Evolutionary conservation across 495 filamentous ascomycete species (phyloP), one percentile per base, ranked within the genome.

Genomic region (Cladorrhinum samala): DNA sequence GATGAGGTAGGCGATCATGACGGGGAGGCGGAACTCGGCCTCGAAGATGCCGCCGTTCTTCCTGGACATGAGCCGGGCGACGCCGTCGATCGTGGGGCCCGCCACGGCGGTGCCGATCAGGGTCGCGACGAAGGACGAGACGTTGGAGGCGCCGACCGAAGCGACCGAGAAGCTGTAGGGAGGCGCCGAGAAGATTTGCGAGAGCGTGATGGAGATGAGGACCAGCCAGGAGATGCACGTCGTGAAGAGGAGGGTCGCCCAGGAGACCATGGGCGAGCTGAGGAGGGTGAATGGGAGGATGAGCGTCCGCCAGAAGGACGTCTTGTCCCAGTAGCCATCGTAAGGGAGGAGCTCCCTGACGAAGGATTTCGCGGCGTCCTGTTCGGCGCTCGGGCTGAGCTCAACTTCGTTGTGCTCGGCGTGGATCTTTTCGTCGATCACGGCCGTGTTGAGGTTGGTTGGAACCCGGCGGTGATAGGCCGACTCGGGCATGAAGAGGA

Each of bases 221-320:
- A 77, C 71, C 9, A 75, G 67, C 72, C 72, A 75, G n/a, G 71
- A 71, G 27, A 73, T 72, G 55, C 71, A 73, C 0, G 65, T 74
- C 9, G 72, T 72, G 62, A 72, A 75, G 1, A 72, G 62, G 3
- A 72, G 54, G 7, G 63, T 60, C 0, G 67, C 72, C 68, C 72
- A 77, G 1, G 71, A 47, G 6, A 77, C 73, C 18, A 68, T 64
- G 1, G 72, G 72, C 5, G 70, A 75, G 8, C 59, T 55, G 9
- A 77, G 54, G 44, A 77, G 68, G 48, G 67, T 68, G 53, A 75
- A 72, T 3, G 73, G 73, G 9, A 71, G 56, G 44, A 74, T 54
- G 11, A 72, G 60, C 3, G 71, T 72, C 46, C 66, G 71, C 68
- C 59, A 71, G 56, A 71, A 71, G 6, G 69, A 68, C 38, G 54